Base-by-base conservation (phyloP, 305 asterid species). In the Fraxinus albicans region DNA sequence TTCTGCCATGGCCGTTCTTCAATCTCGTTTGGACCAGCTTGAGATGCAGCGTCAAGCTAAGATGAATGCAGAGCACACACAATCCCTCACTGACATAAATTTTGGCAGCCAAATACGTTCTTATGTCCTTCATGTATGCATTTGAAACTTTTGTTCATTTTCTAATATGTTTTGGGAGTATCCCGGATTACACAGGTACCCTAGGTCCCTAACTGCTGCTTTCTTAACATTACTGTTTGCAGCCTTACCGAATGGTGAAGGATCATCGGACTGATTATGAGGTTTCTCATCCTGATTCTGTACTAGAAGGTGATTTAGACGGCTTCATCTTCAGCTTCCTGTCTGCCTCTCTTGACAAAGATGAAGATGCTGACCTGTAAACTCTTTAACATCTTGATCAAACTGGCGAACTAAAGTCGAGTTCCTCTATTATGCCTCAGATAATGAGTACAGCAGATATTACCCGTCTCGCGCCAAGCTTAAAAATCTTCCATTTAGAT, bases 181-280 rank as follows among this genome's bases (percentile, higher is more conserved):
- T 12, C 31, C 3, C 3, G n/a, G 81, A 42, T 74, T 79, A 35
- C 31, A 50, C 25, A 25, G 6, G 10, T 40, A 10, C 63, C 50
- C 75, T 82, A 77, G 70, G 42, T 36, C 42, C 42, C 8, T 36
- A 36, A 36, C 42, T 36, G 42, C 81, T 29, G 50, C 13, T 70
- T 34, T 55, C 69, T 17, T 23, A 38, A 2, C 23, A 0, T 23
- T 75, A 27, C 60, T 50, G 44, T 79, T 83, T 85, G 90, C 93
- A 96, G 98, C 99, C 99, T 15, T 95, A 96, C 81, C 91, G 97
- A 87, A 92, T 95, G 99, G 99, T 95, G 79, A 96, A 95, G 90
- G 98, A 96, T 91, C 98, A 92, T 79, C 90, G 99, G 77, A 96
- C 98, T 1, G 92, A 90, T 47, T 91, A 90, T 60, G 98, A 96